Evolutionary conservation across 805 yeast species (phyloP).

Genomic region (Maudiozyma serrabonitensis): DNA sequence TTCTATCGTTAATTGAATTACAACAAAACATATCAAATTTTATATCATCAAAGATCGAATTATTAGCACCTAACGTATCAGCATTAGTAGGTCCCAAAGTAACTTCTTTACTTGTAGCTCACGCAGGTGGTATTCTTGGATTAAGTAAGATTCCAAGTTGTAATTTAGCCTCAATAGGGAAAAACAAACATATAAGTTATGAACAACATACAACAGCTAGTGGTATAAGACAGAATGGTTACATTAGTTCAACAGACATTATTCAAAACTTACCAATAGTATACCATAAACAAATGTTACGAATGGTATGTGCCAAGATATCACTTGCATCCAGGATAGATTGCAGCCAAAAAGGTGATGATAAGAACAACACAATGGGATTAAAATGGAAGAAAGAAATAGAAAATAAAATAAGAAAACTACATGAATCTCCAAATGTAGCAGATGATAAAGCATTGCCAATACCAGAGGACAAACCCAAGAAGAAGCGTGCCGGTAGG

Average conservation of each 20-base stretch:
- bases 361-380: slow-evolving; percentile 47
- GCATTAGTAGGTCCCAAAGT: slow-evolving; percentile 62
- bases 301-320: slow-evolving; percentile 72
- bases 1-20: slow-evolving; percentile 37
- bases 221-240: slow-evolving; percentile 58
- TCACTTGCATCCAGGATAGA: slow-evolving; percentile 81
- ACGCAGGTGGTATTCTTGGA: slow-evolving; percentile 57
- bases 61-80: slow-evolving; percentile 72
- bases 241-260: slow-evolving; percentile 49
- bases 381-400: slow-evolving; percentile 51
- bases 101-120: slow-evolving; percentile 63
- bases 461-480: slow-evolving; percentile 60
- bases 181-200: slow-evolving; percentile 27
- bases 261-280: slow-evolving; percentile 52
- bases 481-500: slow-evolving; percentile 82
- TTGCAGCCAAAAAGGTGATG: slow-evolving; percentile 31
- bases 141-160: slow-evolving; percentile 71
- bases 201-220: slow-evolving; percentile 30
- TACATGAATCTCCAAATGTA: slow-evolving; percentile 68
- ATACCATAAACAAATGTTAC: slow-evolving; percentile 55
- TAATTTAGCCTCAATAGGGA: slow-evolving; percentile 72
- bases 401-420: slow-evolving; percentile 51
- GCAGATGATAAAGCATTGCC: slow-evolving; percentile 63
- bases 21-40: slow-evolving; percentile 39
- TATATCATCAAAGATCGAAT: slow-evolving; percentile 46